phyloP scores from a whole-genome alignment of 1,284 basidiomycete genomes.

The Ustilago tritici region DNA sequence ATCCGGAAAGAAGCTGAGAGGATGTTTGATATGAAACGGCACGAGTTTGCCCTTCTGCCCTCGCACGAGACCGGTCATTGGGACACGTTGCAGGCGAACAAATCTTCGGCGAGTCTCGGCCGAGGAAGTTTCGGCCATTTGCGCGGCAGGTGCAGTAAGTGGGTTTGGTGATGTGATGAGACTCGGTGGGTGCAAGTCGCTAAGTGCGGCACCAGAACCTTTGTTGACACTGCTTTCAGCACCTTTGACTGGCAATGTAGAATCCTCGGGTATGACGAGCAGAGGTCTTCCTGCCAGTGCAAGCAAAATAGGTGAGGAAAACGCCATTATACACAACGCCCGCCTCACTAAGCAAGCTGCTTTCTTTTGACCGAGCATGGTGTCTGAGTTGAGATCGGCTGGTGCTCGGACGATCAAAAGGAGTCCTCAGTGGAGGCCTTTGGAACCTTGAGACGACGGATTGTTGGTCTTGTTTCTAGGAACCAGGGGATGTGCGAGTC shows the following conservation, averaged over 20 bases:
- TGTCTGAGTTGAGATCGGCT: neutral
- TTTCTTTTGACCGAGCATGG: neutral
- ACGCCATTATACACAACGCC: neutral
- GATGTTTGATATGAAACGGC: neutral
- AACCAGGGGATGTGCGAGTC: no score
- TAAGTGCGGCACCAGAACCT: neutral
- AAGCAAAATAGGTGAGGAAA: neutral
- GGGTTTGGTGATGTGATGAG: no score
- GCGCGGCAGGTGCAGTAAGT: neutral
- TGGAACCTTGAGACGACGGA: no score
- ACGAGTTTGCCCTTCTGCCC: slow-evolving; percentile 26
- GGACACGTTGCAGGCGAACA: neutral
- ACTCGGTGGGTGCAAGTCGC: neutral
- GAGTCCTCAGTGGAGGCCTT: no score
- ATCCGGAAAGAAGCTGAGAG: neutral
- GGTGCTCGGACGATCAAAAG: no score
- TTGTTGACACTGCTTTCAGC: neutral
- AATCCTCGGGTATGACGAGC: neutral
- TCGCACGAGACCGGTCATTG: slow-evolving; percentile 14
- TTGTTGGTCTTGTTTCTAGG: no score
- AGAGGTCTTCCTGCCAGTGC: neutral
- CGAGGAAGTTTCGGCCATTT: neutral
- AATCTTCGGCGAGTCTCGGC: neutral
- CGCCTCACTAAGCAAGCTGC: neutral
- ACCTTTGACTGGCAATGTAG: neutral